These are phyloP conservation scores for Leptodontidium sp. DNA, from an alignment of 2,329 filamentous ascomycete species.

Conservation along the genomic window DNA sequence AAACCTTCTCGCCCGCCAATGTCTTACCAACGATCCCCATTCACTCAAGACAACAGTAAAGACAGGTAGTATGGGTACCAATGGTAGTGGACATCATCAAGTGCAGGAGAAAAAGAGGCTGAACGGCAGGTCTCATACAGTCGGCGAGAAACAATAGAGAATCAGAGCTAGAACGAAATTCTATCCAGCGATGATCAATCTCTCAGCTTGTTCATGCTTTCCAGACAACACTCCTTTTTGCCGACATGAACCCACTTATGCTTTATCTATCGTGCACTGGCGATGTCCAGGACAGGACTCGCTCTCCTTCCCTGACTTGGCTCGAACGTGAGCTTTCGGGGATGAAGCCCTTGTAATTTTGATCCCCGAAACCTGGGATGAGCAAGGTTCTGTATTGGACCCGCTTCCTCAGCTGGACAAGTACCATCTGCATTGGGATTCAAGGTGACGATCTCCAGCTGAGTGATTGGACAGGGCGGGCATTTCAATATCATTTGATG, in stretches of 20 bases:
- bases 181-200: neutral
- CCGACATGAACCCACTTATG: conserved; percentile 23
- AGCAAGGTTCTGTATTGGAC: conserved; percentile 23
- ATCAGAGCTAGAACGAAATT: conserved; percentile 3
- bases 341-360: conserved; percentile 16
- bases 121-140: neutral
- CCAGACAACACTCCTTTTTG: conserved; percentile 3
- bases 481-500: neutral
- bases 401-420: conserved; percentile 2
- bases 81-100: conserved; percentile 1
- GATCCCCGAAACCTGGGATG: conserved; percentile 23
- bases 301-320: neutral
- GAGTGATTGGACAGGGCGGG: neutral
- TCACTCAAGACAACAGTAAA: conserved; percentile 4
- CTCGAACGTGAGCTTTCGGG: conserved; percentile 10
- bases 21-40: neutral
- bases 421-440: conserved; percentile 1
- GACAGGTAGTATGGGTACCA: neutral
- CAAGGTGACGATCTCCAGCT: neutral
- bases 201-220: conserved; percentile 18
- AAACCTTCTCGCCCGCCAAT: neutral
- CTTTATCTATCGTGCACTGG: conserved; percentile 17
- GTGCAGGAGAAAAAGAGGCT: neutral
- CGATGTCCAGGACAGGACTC: neutral
- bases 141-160: neutral